These are phyloP conservation scores for Anisodus tanguticus DNA, from an alignment of 257 asterid genomes.

Conservation along the genomic window DNA sequence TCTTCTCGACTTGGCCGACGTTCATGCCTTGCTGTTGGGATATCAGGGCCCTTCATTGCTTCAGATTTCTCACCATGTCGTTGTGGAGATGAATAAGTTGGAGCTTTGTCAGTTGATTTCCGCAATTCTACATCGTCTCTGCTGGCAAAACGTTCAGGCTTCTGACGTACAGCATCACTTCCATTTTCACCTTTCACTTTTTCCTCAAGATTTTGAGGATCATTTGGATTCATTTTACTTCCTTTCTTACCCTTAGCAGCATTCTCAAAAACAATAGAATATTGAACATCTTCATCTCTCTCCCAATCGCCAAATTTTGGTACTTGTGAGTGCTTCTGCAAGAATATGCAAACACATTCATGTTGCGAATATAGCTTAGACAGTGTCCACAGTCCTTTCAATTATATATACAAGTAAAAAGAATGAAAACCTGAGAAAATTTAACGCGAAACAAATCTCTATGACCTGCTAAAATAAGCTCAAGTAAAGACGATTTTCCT, in stretches of 20 bases:
- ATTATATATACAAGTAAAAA: conserved; percentile 11
- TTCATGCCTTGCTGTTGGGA: conserved; percentile 44
- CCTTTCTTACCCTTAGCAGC: conserved; percentile 61
- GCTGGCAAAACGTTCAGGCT: conserved; percentile 40
- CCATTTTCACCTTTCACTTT: conserved; percentile 46
- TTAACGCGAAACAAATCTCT: not conserved
- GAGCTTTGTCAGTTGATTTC: conserved; percentile 46
- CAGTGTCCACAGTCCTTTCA: not conserved
- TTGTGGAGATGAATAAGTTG: conserved; percentile 43
- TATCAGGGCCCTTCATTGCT: conserved; percentile 44
- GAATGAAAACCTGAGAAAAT: not conserved
- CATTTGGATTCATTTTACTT: conserved; percentile 51
- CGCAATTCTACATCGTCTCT: conserved; percentile 51
- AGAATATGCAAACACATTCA: conserved; percentile 32
- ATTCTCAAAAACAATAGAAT: conserved; percentile 67
- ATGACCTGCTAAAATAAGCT: conserved; percentile 3
- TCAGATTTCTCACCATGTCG: conserved; percentile 42
- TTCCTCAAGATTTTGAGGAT: conserved; percentile 47
- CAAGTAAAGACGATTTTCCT: not conserved
- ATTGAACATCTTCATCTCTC: conserved; percentile 64
- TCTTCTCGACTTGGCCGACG: conserved; percentile 59
- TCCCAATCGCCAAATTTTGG: conserved; percentile 89
- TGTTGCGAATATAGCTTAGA: conserved; percentile 18
- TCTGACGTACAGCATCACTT: conserved; percentile 44
- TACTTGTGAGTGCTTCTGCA: conserved; percentile 56